Evolutionary conservation across 768 basidiomycete genomes (phyloP), one percentile per base, ranked within the genome.

Genomic region (Leccinum incarnatum): DNA sequence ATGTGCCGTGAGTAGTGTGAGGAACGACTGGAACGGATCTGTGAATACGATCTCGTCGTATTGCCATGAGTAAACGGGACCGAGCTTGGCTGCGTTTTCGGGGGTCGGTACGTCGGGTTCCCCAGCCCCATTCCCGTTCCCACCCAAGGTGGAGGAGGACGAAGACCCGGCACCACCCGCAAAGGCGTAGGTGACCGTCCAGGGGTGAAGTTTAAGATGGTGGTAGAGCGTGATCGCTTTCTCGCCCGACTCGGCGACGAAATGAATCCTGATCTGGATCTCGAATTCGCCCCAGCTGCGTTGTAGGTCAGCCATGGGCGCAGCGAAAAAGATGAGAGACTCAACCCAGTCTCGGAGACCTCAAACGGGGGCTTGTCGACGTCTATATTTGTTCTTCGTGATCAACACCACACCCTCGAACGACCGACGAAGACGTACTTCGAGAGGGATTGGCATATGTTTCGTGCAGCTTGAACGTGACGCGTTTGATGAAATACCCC

Each of bases 1-100:
- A 68, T 95, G 83, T n/a, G 80, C 75, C 0, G 86, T 88, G 53
- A 98, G 82, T 52, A 90, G 79, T 64, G 86, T 84, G 61, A 97
- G 82, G 76, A 98, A 95, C 37, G 86, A 80, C 58, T 91, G 87
- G 62, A 88, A 93, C 1, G 97, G 97, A 65, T 98, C 96, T 68
- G 87, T 83, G 76, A 99, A 98, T 53, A 98, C 93, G 62, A 98
- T 83, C 75, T 99, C 97, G 74, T 98, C 96, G 75, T 98, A 98
- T 68, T 98, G 96, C 95, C 96, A 99, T 0, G 93, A 91, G 71
- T 97, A 91, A 29, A 99, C 93, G 0, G 91, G 89, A 1, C 87
- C 88, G 27, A 80, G 68, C 67, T 85, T 86, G 67, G 83, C 78
- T 2, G 89, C 87, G 23, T 79, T 79, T 15, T 89, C 87, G 8